Conservation (phyloP, 495 filamentous ascomycete genomes). For the Tirmania nivea region DNA sequence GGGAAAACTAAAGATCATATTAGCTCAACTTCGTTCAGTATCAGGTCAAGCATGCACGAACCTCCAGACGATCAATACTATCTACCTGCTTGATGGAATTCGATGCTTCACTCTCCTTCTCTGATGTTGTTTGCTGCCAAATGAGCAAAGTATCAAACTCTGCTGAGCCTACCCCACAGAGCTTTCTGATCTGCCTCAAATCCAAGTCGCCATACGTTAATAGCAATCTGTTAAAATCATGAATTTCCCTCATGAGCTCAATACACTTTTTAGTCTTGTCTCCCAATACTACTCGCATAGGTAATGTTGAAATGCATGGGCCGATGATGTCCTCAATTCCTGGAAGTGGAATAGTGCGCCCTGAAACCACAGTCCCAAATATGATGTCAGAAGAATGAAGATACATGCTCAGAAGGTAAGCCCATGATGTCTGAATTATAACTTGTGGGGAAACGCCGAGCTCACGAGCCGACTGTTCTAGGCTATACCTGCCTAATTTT, state of each 20-base stretch:
- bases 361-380: slow-evolving; percentile 57
- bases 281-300: slow-evolving; percentile 34
- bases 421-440: slow-evolving; percentile 48
- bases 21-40: slow-evolving; percentile 1
- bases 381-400: slow-evolving; percentile 43
- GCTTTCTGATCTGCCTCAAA: slow-evolving; percentile 42
- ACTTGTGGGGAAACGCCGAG: slow-evolving; percentile 29
- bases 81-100: slow-evolving; percentile 27
- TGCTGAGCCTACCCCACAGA: slow-evolving; percentile 23
- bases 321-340: slow-evolving; percentile 50
- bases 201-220: slow-evolving; percentile 36
- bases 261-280: slow-evolving; percentile 25
- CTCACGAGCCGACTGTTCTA: slow-evolving; percentile 15
- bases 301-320: slow-evolving; percentile 47
- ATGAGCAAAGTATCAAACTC: slow-evolving; percentile 32
- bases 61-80: slow-evolving; percentile 39
- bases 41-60: not conserved
- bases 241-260: slow-evolving; percentile 38
- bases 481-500: slow-evolving; percentile 5
- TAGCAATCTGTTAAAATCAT: slow-evolving; percentile 36
- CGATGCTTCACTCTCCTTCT: slow-evolving; percentile 14
- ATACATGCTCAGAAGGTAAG: slow-evolving; percentile 39
- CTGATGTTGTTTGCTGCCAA: slow-evolving; percentile 46
- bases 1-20: slow-evolving; percentile 31
- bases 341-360: slow-evolving; percentile 41